These are phyloP conservation scores for Fusarium incarnatum DNA, from an alignment of 2,329 filamentous ascomycete genomes.

Conservation along the genomic window DNA sequence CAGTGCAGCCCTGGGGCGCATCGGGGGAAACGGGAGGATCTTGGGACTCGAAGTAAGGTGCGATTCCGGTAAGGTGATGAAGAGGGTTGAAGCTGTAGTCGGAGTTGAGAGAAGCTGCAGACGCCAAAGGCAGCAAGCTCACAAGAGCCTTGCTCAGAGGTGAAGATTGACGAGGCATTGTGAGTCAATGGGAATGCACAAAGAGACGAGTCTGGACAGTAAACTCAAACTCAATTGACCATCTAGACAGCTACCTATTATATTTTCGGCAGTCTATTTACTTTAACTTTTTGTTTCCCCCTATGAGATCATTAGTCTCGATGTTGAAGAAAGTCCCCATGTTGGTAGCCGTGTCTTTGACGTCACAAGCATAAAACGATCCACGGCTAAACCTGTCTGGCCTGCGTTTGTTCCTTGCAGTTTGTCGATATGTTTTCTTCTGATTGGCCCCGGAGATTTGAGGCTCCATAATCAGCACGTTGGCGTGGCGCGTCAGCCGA, in stretches of 20 bases:
- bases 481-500: conserved; percentile 19
- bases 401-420: conserved; percentile 28
- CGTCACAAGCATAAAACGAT: conserved; percentile 27
- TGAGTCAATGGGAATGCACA: not conserved
- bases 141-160: conserved; percentile 15
- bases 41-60: conserved; percentile 68
- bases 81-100: conserved; percentile 65
- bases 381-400: conserved; percentile 26
- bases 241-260: not conserved
- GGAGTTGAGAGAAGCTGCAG: conserved; percentile 54
- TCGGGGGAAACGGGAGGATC: conserved; percentile 54
- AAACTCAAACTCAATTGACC: not conserved
- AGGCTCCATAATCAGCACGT: conserved; percentile 16
- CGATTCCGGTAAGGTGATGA: conserved; percentile 66
- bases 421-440: not conserved
- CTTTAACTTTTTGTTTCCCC: not conserved
- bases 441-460: conserved; percentile 41
- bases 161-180: conserved; percentile 24
- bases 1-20: conserved; percentile 62
- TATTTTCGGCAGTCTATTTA: not conserved
- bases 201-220: not conserved
- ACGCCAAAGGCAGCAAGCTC: conserved; percentile 20
- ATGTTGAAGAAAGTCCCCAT: not conserved
- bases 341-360: conserved; percentile 17
- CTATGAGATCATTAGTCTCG: conserved; percentile 32